These are phyloP conservation scores for Backusella macrospora DNA, from an alignment of 192 early-diverging fungal species.

Conservation along the genomic window DNA sequence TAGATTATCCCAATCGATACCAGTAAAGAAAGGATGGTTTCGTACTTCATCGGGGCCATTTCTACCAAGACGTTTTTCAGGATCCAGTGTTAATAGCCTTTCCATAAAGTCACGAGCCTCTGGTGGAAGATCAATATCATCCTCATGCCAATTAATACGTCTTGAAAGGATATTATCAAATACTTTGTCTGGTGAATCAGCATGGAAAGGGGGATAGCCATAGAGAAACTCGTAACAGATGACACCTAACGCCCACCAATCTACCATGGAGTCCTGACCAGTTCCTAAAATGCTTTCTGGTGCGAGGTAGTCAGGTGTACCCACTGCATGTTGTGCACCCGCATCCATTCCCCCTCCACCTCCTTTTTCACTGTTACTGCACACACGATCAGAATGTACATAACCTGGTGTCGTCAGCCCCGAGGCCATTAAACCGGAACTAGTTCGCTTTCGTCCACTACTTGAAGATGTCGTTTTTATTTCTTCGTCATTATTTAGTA, in stretches of 20 bases:
- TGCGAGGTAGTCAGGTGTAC: conserved; percentile 90
- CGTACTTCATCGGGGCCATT: conserved; percentile 79
- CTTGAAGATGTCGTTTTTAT: background rate
- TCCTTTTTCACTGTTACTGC: background rate
- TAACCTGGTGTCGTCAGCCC: conserved; percentile 16
- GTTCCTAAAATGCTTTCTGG: conserved; percentile 85
- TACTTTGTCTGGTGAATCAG: conserved; percentile 71
- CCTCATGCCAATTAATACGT: conserved; percentile 75
- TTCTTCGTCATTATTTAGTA: background rate
- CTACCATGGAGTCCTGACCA: conserved; percentile 82
- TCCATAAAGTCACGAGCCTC: conserved; percentile 86
- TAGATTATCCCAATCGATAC: conserved; percentile 72
- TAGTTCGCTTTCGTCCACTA: background rate
- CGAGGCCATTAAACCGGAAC: conserved; percentile 10
- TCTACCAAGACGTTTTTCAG: conserved; percentile 67
- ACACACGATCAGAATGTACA: background rate
- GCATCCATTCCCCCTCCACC: background rate
- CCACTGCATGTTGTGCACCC: conserved; percentile 47
- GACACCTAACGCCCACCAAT: conserved; percentile 92
- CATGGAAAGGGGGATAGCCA: conserved; percentile 85
- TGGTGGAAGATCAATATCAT: conserved; percentile 66
- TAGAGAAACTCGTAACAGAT: conserved; percentile 88
- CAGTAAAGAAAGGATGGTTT: conserved; percentile 74
- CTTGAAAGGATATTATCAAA: conserved; percentile 83
- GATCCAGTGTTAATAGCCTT: conserved; percentile 63